Evolutionary conservation across 306 rosid genomes (phyloP).

Genomic region (Lathyrus sativus): DNA sequence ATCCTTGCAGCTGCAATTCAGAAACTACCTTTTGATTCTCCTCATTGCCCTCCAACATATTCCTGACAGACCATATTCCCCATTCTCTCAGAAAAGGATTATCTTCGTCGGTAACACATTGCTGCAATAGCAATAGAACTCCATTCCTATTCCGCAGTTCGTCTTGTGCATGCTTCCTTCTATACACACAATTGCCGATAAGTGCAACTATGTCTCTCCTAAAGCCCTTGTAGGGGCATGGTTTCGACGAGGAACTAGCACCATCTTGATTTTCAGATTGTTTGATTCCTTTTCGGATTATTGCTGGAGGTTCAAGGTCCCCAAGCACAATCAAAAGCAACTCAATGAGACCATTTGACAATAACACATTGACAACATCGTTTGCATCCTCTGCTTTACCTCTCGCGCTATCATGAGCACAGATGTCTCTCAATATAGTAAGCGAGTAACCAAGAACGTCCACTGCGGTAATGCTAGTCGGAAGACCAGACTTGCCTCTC

Average conservation of each 20-base stretch:
- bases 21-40: constrained; percentile 73
- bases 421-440: constrained; percentile 68
- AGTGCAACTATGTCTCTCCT: constrained; percentile 73
- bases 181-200: constrained; percentile 65
- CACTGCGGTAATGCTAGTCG: constrained; percentile 51
- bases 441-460: constrained; percentile 78
- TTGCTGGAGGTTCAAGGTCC: constrained; percentile 75
- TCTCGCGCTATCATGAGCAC: constrained; percentile 50
- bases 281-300: constrained; percentile 56
- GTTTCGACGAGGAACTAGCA: constrained; percentile 39
- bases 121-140: constrained; percentile 73
- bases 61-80: constrained; percentile 81
- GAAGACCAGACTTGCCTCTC: constrained; percentile 58
- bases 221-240: constrained; percentile 62
- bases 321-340: constrained; percentile 58
- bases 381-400: constrained; percentile 36
- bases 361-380: constrained; percentile 52
- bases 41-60: constrained; percentile 65
- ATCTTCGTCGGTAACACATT: constrained; percentile 80
- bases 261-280: constrained; percentile 46
- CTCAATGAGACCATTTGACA: constrained; percentile 58
- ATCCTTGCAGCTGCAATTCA: constrained; percentile 69
- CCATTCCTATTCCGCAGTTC: constrained; percentile 59
- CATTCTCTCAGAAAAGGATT: constrained; percentile 88
- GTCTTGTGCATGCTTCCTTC: constrained; percentile 69